phyloP scores from a whole-genome alignment of 345 rosid species.

The Atalantia buxifolia region DNA sequence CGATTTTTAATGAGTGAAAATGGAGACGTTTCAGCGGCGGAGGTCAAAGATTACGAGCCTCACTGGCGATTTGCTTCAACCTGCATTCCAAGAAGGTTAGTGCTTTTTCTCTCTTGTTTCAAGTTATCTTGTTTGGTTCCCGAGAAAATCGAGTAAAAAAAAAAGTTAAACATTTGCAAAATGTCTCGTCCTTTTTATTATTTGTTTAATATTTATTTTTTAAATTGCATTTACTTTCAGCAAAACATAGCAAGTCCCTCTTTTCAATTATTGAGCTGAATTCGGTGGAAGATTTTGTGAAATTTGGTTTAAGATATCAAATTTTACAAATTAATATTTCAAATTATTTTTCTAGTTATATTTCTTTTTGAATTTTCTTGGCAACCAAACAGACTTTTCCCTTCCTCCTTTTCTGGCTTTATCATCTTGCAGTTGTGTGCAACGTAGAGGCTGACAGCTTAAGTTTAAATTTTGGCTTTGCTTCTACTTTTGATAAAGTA shows the following conservation, averaged over 20 bases:
- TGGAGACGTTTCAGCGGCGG: conserved; percentile 47
- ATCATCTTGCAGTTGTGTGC: not conserved
- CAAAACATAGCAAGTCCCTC: conserved; percentile 13
- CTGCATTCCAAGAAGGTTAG: conserved; percentile 39
- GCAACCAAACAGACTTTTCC: not conserved
- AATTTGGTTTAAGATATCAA: not conserved
- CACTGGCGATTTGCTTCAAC: conserved; percentile 26
- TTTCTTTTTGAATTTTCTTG: not conserved
- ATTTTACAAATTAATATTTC: not conserved
- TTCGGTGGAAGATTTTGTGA: not conserved
- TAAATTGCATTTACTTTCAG: conserved; percentile 15
- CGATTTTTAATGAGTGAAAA: conserved; percentile 32
- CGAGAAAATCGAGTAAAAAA: conserved; percentile 15
- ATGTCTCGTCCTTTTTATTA: not conserved
- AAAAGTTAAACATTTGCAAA: not conserved
- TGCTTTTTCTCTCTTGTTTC: not conserved
- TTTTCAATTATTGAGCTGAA: not conserved
- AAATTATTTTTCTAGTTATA: not conserved
- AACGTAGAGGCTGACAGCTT: conserved; percentile 11
- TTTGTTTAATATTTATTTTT: not conserved
- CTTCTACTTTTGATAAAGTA: conserved; percentile 35
- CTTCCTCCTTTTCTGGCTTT: not conserved
- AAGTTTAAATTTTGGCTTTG: not conserved
- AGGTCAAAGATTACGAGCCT: conserved; percentile 28
- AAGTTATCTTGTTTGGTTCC: conserved; percentile 16